Evolutionary conservation across 352 stramenopile genomes (phyloP).

Genomic region (Phytophthora pisi): DNA sequence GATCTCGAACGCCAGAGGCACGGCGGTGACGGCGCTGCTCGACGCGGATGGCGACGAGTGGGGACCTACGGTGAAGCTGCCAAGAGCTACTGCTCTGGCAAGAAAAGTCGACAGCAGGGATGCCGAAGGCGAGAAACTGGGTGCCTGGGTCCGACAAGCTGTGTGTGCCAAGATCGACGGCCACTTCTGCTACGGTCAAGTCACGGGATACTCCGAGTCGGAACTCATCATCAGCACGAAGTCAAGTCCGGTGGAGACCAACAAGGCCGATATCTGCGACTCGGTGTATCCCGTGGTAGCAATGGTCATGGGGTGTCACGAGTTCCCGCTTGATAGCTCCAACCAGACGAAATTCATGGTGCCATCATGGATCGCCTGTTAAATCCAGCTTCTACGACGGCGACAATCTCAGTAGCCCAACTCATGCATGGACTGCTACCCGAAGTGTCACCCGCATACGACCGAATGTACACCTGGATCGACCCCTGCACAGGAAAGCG

Average conservation of each 20-base stretch:
- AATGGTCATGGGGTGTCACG: constrained; percentile 8
- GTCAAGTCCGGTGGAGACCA: not conserved
- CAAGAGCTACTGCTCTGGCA: not conserved
- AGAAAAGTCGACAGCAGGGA: not conserved
- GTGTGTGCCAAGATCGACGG: constrained; percentile 3
- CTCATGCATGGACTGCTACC: not conserved
- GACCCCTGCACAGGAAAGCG: not conserved
- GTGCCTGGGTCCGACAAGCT: constrained; percentile 1
- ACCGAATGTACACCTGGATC: not conserved
- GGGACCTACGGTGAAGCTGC: not conserved
- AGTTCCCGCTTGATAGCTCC: not conserved
- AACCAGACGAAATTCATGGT: not conserved
- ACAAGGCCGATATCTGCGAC: not conserved
- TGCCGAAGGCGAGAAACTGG: not conserved
- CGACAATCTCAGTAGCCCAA: not conserved
- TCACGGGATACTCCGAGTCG: not conserved
- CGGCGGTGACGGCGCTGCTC: too few species aligned
- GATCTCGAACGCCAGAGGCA: too few species aligned
- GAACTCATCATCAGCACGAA: not conserved
- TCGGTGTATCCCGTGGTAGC: constrained; percentile 1
- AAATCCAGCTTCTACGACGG: not conserved
- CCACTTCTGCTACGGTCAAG: not conserved
- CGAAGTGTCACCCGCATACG: not conserved
- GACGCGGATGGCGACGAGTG: not conserved
- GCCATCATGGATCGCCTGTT: not conserved